Evolutionary conservation across 805 yeast species (phyloP), one percentile per base, ranked within the genome.

Genomic region (Barnettozyma populi): DNA sequence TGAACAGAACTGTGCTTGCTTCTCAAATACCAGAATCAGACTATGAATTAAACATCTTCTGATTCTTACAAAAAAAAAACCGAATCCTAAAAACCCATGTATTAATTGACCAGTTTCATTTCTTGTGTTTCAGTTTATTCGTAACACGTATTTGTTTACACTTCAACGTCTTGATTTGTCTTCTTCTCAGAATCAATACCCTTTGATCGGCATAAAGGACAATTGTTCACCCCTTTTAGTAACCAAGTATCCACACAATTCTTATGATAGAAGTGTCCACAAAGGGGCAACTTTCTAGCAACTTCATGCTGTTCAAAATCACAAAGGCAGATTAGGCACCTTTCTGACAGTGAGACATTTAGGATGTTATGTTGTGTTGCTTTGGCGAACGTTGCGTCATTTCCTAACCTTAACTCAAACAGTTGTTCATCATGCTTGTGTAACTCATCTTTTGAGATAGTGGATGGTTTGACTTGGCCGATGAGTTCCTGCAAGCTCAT

Each of bases 1-100:
- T 81, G 52, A 90, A 80, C 40, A 70, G 96, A 43, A 74, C 84
- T 0, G 79, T 90, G 0, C 52, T 90, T 16, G 80, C 86, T 48
- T 74, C 85, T 1, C 86, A 71, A 56, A 73, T 76, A 52, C 76
- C 80, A 50, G 84, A 79, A 51, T 62, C 60, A 0, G 92, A 86
- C 60, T 88, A 73, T 58, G 73, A 74, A 7, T 59, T 70, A 40
- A 66, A 59, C 18, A 43, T 61, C 7, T 47, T 55, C 20, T 59
- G 35, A 37, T 6, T 16, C 41, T 14, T 21, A 18, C 24, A 20
- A 11, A 37, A 14, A 13, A 20, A 37, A 20, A 6, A n/a, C n/a
- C n/a, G n/a, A 20, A 14, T 11, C 16, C 18, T 37, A 10, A 7
- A 37, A 23, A 20, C 27, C 16, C 11, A 37, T 19, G 20, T 14